Percentiles rank a stretch among this genome's conserved stretches.
These are phyloP conservation scores for Aaosphaeria pasadenensis DNA, from an alignment of 2,329 filamentous ascomycete species.

Conservation along the genomic window DNA sequence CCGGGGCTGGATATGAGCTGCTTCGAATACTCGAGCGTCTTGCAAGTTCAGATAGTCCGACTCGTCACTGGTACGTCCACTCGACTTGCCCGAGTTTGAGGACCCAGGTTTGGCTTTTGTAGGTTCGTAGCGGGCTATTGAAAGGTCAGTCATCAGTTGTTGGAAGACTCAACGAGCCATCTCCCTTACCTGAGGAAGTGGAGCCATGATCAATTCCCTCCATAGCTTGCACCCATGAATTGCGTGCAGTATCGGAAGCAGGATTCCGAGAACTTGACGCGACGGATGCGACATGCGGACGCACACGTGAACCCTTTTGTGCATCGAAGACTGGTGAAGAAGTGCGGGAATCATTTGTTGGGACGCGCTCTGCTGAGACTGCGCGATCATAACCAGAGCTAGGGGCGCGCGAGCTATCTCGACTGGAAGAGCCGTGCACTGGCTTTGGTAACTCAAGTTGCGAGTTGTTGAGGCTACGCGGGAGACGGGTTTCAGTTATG, in stretches of 20 bases:
- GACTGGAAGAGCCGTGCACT: slow-evolving; percentile 28
- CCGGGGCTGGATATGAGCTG: slow-evolving; percentile 28
- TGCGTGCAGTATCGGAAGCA: too few species aligned
- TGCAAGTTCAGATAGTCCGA: slow-evolving; percentile 32
- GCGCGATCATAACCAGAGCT: slow-evolving; percentile 38
- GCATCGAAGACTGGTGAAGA: slow-evolving; percentile 24
- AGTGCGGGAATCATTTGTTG: slow-evolving; percentile 26
- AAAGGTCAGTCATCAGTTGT: neutral
- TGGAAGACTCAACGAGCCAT: neutral
- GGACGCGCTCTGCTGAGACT: slow-evolving; percentile 34
- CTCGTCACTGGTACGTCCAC: slow-evolving; percentile 32
- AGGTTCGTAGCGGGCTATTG: slow-evolving; percentile 19
- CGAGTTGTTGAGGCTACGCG: slow-evolving; percentile 28
- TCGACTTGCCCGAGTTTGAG: slow-evolving; percentile 24
- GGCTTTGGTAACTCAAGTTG: slow-evolving; percentile 31
- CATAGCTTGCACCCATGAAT: slow-evolving; percentile 10
- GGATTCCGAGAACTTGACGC: slow-evolving; percentile 32
- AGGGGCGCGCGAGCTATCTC: slow-evolving; percentile 29
- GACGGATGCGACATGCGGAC: slow-evolving; percentile 23
- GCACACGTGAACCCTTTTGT: slow-evolving; percentile 11
- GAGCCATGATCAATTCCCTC: slow-evolving; percentile 17
- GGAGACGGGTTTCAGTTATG: slow-evolving; percentile 26
- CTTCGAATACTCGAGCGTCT: slow-evolving; percentile 30
- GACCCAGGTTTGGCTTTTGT: slow-evolving; percentile 14
- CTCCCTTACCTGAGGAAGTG: slow-evolving; percentile 25